Base-by-base conservation (phyloP, 441 rosid genomes). In the Croton laevigatus region DNA sequence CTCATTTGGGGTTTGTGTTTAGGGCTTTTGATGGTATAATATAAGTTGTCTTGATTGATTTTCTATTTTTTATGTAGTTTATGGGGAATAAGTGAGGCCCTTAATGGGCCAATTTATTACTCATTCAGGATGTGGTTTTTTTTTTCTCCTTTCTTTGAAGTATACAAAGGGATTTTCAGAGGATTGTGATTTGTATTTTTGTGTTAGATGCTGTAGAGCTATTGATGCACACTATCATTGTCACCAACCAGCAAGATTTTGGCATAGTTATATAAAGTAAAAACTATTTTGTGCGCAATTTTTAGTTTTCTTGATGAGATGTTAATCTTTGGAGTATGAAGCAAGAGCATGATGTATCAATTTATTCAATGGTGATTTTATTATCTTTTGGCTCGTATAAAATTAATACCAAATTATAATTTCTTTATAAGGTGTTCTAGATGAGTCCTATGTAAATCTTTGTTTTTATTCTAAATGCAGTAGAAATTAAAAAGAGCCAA, bases 21-120 rank as follows among this genome's bases (percentile, higher is more conserved):
- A 63, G 82, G 86, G 75, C 70, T 78, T 75, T 70, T 77, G 72
- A 72, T 84, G 84, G 72, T 85, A 73, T 90, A 81, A 84, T 85
- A 73, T 90, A 81, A 84, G 83, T 72, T 55, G 7, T 51, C 22
- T 45, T 16, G 38, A 27, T 42, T 27, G 32, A 27, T 27, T 27
- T 27, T 27, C 32, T 27, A 1, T 27, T 14, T 38, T 71, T 67
- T 54, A 46, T 58, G 66, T n/a, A 57, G 65, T 73, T 60, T 48
- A 68, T 62, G 83, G 69, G 69, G 62, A 84, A 82, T 79, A 79
- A 77, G 62, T 70, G 59, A 62, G 66, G 77, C 72, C 60, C 17
- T 54, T 68, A 10, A 40, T 73, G 20, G 68, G 54, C 60, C 54
- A 61, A 38, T 62, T 74, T 77, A 71, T 77, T 69, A 12, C 60